Base-by-base conservation (phyloP, 1,139 yeast species). In the Kazachstania sp. region DNA sequence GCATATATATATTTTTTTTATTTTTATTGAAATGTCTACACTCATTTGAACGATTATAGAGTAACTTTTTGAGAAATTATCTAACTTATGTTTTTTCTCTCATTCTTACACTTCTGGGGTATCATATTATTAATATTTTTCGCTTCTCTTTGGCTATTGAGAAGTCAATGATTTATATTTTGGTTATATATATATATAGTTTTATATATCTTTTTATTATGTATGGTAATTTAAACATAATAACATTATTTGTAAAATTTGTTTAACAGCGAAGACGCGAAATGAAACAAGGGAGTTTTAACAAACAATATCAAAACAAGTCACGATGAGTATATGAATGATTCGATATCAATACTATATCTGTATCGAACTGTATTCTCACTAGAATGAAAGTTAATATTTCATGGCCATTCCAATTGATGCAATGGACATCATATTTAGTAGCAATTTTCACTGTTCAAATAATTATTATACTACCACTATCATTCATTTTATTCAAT, bases 361-460 rank as follows among this genome's bases (percentile, higher is more conserved):
- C n/a, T n/a, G n/a, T n/a, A n/a, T n/a, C n/a, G n/a, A n/a, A n/a
- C n/a, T n/a, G n/a, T n/a, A n/a, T n/a, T n/a, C n/a, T n/a, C n/a
- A n/a, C n/a, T 15, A 37, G 15, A 12, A 61, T 63, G 67, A 52
- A 51, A 39, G 36, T 63, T 11, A 60, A 63, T 48, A 30, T 63
- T 11, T 49, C 64, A 4, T 50, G 51, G 23, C 66, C 66, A 16
- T 51, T 63, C 12, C 63, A 60, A 43, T 34, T 57, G 40, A 44
- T 59, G 15, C 65, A 62, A 55, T 60, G 65, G 64, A 47, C 54
- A 28, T 45, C 55, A 1, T 61, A 63, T 38, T 26, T 52, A 5
- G 28, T 52, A 2, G 37, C 53, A 3, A 32, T 59, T n/a, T 43
- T 58, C 12, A 20, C 53, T 12, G 52, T 61, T 19, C 58, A 62